A percentile compares a stretch with the other conserved stretches of the same genome.
Evolutionary conservation across 805 yeast species (phyloP).

Genomic region (Pichia pseudocactophila): DNA sequence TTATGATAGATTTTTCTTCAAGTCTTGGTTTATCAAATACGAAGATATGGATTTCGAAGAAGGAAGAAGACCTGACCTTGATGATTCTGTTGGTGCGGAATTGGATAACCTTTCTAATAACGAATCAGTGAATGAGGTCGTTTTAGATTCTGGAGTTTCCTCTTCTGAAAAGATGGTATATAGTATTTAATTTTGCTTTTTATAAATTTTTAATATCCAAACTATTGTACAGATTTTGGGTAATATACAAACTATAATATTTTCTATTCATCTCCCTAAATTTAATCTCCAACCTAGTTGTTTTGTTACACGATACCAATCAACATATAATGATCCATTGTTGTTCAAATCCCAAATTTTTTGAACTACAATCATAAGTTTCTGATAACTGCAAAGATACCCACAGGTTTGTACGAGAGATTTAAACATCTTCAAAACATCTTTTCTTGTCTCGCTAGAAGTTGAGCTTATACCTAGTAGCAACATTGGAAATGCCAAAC

Average conservation of each 20-base stretch:
- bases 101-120: conserved; percentile 4
- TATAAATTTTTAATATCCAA: neutral
- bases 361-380: conserved; percentile 22
- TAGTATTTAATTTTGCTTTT: neutral
- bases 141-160: neutral
- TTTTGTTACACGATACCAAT: conserved; percentile 32
- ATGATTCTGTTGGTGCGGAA: conserved; percentile 15
- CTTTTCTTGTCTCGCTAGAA: conserved; percentile 19
- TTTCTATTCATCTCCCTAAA: conserved; percentile 14
- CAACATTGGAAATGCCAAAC: conserved; percentile 33
- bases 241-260: neutral
- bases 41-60: conserved; percentile 41
- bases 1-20: conserved; percentile 16
- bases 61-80: conserved; percentile 36
- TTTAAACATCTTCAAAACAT: conserved; percentile 21
- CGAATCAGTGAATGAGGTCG: neutral
- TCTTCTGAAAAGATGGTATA: neutral
- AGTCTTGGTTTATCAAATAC: conserved; percentile 27
- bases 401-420: conserved; percentile 25
- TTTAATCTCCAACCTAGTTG: conserved; percentile 31
- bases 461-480: conserved; percentile 29
- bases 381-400: conserved; percentile 24
- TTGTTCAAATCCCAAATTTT: conserved; percentile 31
- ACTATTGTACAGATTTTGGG: neutral
- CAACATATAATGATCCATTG: conserved; percentile 29